These are phyloP conservation scores for Ascoidea rubescens DNA, from an alignment of 805 yeast species.

Conservation along the genomic window DNA sequence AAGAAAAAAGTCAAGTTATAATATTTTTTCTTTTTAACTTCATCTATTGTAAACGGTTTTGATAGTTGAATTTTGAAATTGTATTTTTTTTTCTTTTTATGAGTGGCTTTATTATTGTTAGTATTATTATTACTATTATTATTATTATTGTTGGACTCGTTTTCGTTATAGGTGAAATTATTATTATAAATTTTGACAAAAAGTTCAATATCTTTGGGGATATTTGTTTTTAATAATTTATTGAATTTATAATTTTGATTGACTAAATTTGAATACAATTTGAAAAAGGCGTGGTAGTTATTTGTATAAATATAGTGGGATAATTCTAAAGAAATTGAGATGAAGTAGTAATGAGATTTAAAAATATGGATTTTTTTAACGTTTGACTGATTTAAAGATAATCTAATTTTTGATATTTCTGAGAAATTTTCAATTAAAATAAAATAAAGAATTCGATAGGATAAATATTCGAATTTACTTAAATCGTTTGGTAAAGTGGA, in stretches of 20 bases:
- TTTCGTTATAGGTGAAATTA: no score
- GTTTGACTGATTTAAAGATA: constrained; percentile 13
- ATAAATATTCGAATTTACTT: constrained; percentile 46
- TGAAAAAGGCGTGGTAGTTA: constrained; percentile 43
- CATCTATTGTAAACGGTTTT: no score
- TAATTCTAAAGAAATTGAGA: background rate
- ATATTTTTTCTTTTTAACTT: background rate
- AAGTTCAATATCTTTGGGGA: background rate
- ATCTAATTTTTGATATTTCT: constrained; percentile 34
- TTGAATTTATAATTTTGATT: background rate
- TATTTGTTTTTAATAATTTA: no score
- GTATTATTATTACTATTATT: no score
- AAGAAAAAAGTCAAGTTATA: background rate
- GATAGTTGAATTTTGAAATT: background rate
- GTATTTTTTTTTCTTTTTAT: background rate
- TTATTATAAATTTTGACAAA: no score
- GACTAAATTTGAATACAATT: constrained; percentile 17
- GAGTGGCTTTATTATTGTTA: no score
- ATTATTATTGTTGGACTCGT: no score
- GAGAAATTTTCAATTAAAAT: constrained; percentile 55
- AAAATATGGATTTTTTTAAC: constrained; percentile 14
- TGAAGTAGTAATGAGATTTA: constrained; percentile 4
- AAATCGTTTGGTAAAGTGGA: constrained; percentile 22
- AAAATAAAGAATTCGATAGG: constrained; percentile 63
- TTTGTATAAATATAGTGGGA: constrained; percentile 14